phyloP scores from a whole-genome alignment of 176 grass and related monocot genomes.

The Hyparrhenia diplandra region DNA sequence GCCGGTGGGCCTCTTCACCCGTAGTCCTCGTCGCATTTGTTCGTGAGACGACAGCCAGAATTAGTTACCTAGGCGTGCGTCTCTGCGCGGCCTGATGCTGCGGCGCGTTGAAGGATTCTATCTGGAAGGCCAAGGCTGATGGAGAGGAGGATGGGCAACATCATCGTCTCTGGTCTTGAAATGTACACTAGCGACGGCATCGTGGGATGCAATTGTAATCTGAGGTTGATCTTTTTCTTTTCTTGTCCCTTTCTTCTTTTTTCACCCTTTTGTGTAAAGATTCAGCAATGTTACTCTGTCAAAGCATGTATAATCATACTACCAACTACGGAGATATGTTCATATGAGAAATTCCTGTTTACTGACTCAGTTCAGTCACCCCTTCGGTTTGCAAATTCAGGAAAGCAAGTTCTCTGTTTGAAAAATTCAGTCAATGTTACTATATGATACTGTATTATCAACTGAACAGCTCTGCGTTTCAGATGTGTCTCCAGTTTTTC shows the following conservation, averaged over 20 bases:
- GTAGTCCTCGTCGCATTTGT: constrained; percentile 26
- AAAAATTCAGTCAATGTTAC: neutral
- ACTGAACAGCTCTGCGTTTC: neutral
- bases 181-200: constrained; percentile 49
- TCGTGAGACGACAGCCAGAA: constrained; percentile 18
- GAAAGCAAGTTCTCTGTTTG: neutral
- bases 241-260: neutral
- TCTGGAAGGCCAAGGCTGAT: constrained; percentile 3
- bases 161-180: constrained; percentile 21
- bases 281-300: constrained; percentile 15
- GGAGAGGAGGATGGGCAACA: neutral
- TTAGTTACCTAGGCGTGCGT: constrained; percentile 18
- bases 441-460: neutral
- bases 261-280: constrained; percentile 24
- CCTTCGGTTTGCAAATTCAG: neutral
- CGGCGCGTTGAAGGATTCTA: neutral
- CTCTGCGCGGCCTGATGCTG: neutral
- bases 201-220: constrained; percentile 30
- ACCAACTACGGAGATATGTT: neutral
- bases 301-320: constrained; percentile 21
- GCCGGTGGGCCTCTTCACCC: constrained; percentile 18
- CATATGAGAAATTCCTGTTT: neutral
- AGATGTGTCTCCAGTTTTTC: neutral
- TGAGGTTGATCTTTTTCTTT: constrained; percentile 22
- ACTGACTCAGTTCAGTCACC: neutral